Base-by-base conservation (phyloP, 176 grass and related monocot species). In the Carex cristatella region DNA sequence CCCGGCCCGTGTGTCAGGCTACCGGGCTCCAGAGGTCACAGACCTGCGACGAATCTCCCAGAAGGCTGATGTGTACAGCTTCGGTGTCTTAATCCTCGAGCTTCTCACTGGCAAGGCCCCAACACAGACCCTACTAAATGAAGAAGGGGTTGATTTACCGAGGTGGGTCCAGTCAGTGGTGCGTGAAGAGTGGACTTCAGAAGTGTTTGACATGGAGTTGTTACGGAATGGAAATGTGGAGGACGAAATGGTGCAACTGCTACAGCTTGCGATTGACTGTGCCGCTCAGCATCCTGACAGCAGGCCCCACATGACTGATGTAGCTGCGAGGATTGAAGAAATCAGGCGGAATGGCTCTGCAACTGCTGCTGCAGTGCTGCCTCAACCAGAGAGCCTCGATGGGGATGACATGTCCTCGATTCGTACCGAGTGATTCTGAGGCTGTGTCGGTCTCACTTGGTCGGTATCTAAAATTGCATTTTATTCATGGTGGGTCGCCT, bases 191-290 rank as follows among this genome's bases (percentile, higher is more conserved):
- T 98, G 96, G 96, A 98, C 91, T 0, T 83, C 89, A 77, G 93
- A 98, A 90, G 93, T 98, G 86, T 98, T 98, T 87, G 96, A 98
- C 77, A 87, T 89, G 88, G 96, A 98, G 87, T 92, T 98, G 69
- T 92, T 98, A 83, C 88, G 93, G 85, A 85, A 94, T 80, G 90
- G 94, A 44, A 95, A 85, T 85, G 88, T 90, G 7, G 93, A 98
- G 91, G 96, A 98, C 59, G 93, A 98, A 86, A 98, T 98, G 96
- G 93, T 98, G 85, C 91, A 94, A 87, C 89, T 98, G 23, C 91
- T 98, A 51, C 96, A 98, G 85, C 93, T 98, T 51, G 96, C 93
- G 16, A 98, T 98, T 84, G 96, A 98, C 81, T 98, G 96, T 85
- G 86, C 91, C 14, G 86, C 93, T 15, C 93, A 95, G 88, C 92